These are phyloP conservation scores for Eucalyptus erythrocorys DNA, from an alignment of 345 rosid genomes.

Conservation along the genomic window DNA sequence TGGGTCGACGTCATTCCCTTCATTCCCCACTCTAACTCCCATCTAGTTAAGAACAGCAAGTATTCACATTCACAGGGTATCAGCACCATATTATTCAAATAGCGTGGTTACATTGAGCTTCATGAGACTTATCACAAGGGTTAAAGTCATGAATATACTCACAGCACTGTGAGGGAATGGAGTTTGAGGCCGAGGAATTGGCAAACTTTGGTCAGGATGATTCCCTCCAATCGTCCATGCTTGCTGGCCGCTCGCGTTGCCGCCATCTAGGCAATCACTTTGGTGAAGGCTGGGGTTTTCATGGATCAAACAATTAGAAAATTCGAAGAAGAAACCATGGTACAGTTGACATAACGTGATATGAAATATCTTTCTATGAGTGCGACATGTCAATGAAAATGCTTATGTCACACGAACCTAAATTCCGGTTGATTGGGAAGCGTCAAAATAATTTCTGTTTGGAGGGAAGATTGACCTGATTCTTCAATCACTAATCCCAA, in stretches of 20 bases:
- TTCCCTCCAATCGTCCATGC: background rate
- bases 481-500: background rate
- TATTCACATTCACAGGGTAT: background rate
- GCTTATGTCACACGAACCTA: background rate
- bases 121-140: background rate
- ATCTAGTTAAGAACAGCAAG: background rate
- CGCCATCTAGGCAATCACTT: background rate
- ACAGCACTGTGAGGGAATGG: background rate
- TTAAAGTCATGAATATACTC: background rate
- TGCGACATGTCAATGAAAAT: background rate
- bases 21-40: background rate
- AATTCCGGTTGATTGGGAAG: background rate
- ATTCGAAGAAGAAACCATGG: background rate
- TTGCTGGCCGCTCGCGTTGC: background rate
- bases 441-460: background rate
- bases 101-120: background rate
- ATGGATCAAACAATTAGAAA: background rate
- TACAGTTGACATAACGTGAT: background rate
- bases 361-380: background rate
- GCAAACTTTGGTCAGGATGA: background rate
- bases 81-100: background rate
- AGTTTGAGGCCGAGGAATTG: background rate
- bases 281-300: background rate
- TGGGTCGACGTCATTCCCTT: background rate
- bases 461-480: background rate